Conservation (phyloP, 129 eudicot species). For the Saussurea involucrata region DNA sequence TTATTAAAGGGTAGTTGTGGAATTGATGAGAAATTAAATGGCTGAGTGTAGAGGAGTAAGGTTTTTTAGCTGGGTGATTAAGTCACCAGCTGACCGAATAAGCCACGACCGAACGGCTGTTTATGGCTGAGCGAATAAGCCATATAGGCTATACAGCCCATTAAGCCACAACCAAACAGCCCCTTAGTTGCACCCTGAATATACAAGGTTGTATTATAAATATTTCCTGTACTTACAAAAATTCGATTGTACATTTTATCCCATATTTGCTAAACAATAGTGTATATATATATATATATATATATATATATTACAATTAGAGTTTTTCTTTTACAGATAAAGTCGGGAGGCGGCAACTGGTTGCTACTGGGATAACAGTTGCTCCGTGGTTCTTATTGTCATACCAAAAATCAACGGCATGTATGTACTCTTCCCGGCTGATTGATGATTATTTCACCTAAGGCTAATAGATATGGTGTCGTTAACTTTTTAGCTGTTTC, state of each 20-base stretch:
- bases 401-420: constrained; percentile 49
- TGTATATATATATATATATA: no score
- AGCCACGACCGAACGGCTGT: no score
- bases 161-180: no score
- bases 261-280: background rate
- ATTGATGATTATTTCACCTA: background rate
- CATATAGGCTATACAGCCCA: no score
- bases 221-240: background rate
- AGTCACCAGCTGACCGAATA: no score
- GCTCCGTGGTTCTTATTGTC: constrained; percentile 64
- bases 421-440: constrained; percentile 41
- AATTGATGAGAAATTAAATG: no score
- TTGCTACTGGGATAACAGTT: constrained; percentile 58
- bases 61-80: no score
- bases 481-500: background rate
- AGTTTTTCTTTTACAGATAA: constrained; percentile 44
- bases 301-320: background rate
- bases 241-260: background rate
- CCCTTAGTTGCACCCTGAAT: no score
- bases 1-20: no score
- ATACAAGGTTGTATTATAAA: no score
- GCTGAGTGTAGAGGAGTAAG: no score
- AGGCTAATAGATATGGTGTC: background rate
- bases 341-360: constrained; percentile 74
- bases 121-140: no score